Conservation (phyloP, 306 rosid species). For the Dryas octopetala region DNA sequence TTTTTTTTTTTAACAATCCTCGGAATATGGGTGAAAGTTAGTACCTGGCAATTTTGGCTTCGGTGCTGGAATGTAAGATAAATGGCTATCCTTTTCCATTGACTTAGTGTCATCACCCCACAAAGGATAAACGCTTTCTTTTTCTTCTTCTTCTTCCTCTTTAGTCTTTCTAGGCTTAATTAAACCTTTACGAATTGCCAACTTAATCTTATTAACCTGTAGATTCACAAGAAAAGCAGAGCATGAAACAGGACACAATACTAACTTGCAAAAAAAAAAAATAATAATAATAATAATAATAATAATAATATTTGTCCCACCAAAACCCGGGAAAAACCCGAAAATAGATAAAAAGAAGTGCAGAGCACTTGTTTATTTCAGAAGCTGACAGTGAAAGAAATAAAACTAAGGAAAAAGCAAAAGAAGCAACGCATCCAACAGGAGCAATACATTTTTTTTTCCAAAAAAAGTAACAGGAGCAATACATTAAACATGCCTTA, state of each 20-base stretch:
- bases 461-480: background rate
- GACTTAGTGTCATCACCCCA: constrained; percentile 85
- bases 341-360: background rate
- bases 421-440: background rate
- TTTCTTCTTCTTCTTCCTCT: constrained; percentile 70
- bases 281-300: too few species aligned
- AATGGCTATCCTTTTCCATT: constrained; percentile 58
- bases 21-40: constrained; percentile 4
- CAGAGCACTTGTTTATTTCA: background rate
- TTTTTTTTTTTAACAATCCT: constrained; percentile 9
- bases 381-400: background rate
- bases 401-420: constrained; percentile 3
- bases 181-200: constrained; percentile 79
- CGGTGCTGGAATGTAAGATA: constrained; percentile 90
- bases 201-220: constrained; percentile 72
- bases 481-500: constrained; percentile 22
- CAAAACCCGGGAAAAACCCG: too few species aligned
- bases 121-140: constrained; percentile 57
- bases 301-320: background rate
- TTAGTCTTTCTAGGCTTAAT: constrained; percentile 74
- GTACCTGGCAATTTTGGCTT: constrained; percentile 88
- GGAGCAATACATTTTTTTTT: background rate
- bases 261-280: background rate
- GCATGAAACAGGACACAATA: constrained; percentile 22
- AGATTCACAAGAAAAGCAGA: constrained; percentile 22